phyloP scores from a whole-genome alignment of 2,329 filamentous ascomycete species.

The Lasiodiplodia hormozganensis region DNA sequence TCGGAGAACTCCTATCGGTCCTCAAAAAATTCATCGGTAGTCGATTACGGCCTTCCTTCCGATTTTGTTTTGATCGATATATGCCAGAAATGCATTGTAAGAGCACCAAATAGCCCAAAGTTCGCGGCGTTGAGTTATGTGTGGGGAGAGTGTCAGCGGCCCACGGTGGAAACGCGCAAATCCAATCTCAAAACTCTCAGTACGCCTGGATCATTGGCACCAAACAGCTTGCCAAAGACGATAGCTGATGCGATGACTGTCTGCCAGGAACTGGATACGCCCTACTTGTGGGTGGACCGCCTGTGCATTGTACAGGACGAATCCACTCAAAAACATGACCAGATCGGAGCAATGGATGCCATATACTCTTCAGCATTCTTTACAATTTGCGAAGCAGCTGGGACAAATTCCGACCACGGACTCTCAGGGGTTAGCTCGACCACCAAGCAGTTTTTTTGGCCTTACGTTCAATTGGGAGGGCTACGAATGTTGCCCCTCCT shows the following conservation, averaged over 20 bases:
- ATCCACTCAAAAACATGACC: background rate
- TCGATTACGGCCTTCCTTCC: background rate
- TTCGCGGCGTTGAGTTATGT: slow-evolving; percentile 3
- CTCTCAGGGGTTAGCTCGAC: background rate
- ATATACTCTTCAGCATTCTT: background rate
- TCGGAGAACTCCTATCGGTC: background rate
- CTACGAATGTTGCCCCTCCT: background rate
- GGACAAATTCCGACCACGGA: background rate
- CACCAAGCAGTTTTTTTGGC: background rate
- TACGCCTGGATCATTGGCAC: background rate
- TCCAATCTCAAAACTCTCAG: background rate
- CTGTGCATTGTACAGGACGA: slow-evolving; percentile 18
- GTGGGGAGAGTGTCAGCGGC: background rate
- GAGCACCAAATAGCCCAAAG: background rate
- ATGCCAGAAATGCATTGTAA: background rate
- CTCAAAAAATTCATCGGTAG: too few relatives aligned
- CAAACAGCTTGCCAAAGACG: background rate
- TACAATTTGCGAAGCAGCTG: background rate
- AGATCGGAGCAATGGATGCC: background rate
- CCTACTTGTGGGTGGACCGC: slow-evolving; percentile 21
- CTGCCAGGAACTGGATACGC: background rate
- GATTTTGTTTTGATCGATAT: background rate
- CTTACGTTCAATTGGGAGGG: background rate
- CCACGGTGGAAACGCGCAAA: background rate
- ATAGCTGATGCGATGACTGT: background rate